Conservation (phyloP, 305 asterid species). For the Fraxinus platypoda region DNA sequence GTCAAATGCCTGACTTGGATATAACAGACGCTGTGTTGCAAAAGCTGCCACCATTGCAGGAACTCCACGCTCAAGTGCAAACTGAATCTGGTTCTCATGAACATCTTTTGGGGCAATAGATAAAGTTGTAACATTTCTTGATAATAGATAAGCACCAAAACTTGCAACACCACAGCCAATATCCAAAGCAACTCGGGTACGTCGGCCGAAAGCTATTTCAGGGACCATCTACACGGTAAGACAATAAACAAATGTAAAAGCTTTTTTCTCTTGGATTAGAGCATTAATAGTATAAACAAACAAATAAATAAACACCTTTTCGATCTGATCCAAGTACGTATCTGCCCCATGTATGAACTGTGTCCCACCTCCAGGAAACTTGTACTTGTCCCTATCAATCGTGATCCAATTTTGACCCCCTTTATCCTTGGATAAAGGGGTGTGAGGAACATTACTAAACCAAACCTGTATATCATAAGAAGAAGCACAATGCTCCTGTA, state of each 20-base stretch:
- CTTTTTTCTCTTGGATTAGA: not conserved
- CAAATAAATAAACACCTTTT: conserved; percentile 46
- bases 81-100: conserved; percentile 92
- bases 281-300: not conserved
- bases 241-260: not conserved
- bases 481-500: conserved; percentile 7
- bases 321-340: conserved; percentile 88
- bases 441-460: conserved; percentile 95
- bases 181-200: conserved; percentile 80
- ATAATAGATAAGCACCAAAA: conserved; percentile 86
- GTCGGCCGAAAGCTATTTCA: conserved; percentile 78
- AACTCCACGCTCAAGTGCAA: conserved; percentile 95
- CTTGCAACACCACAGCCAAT: conserved; percentile 97
- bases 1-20: conserved; percentile 94
- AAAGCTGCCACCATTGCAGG: conserved; percentile 95
- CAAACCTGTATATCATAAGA: conserved; percentile 56
- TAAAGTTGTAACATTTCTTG: conserved; percentile 68
- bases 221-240: conserved; percentile 65
- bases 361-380: conserved; percentile 96
- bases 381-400: conserved; percentile 73
- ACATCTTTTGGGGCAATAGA: conserved; percentile 94
- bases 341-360: conserved; percentile 94
- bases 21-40: conserved; percentile 66
- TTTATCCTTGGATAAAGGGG: conserved; percentile 83
- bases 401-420: conserved; percentile 94